Evolutionary conservation across 1,139 yeast species (phyloP), one percentile per base, ranked within the genome.

Genomic region (Yamadazyma atmosphaerica): DNA sequence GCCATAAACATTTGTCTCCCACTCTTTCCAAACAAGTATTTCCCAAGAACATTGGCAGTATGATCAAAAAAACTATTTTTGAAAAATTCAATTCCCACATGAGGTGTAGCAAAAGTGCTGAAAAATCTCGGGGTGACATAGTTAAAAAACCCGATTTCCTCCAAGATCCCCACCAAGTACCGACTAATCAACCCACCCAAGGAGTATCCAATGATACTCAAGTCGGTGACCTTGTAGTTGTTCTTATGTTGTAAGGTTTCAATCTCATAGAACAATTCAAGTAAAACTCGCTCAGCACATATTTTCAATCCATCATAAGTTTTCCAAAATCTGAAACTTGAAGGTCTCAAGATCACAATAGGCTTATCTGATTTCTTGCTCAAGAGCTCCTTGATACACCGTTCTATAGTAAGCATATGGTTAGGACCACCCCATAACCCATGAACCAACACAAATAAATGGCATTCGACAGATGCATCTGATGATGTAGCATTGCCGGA

Each of bases 101-200:
- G 97, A 1, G 98, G 98, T 1, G 96, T 83, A 2, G 97, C 97
- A 66, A 89, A 84, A 0, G 96, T 86, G 12, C 89, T 73, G 54
- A 83, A 84, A 36, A 79, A 65, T 2, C 76, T 63, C 0, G 96
- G 96, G 46, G 74, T 65, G 13, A 87, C 76, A 2, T 52, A 52
- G 2, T 79, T 73, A 49, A 87, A 87, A 43, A 82, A 71, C 0
- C 72, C 74, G 43, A 74, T 49, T 21, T 68, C 73, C 36, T 75
- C 57, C 33, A 88, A 63, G 35, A 81, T 70, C 0, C 96, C 97
- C 42, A 88, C 69, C 12, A 85, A 74, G 55, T 85, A 86, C 34
- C 96, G 54, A 9, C 72, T 50, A 24, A 72, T 65, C 51, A 52
- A 75, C 46, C 60, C 70, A 36, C 77, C 77, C 21, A 72, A 46